Evolutionary conservation across 2,329 filamentous ascomycete species (phyloP), one percentile per base, ranked within the genome.

Genomic region (Diaporthe helianthi): DNA sequence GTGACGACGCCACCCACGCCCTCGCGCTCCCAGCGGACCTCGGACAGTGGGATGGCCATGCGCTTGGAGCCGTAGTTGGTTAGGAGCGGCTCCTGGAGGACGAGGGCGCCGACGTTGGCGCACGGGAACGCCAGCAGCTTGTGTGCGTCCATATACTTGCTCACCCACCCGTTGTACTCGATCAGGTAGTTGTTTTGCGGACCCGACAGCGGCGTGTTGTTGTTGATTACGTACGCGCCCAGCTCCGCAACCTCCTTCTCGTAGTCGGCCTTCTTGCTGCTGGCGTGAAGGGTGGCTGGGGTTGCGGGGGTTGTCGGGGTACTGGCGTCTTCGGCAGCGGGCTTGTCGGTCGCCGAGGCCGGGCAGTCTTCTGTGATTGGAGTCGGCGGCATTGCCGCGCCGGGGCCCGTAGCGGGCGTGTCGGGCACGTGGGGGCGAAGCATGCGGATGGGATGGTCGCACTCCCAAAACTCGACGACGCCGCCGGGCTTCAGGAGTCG

Each of bases 21-120:
- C 76, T 96, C 93, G 64, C 90, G 88, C 83, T 97, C 94, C 94
- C 94, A 97, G 60, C 92, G 89, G 53, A 96, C 85, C 77, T 97
- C 92, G 54, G 92, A 91, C 0, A 97, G 84, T 1, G 94, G 94
- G 31, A 98, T 91, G n/a, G 93, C 95, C 65, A 98, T 84, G 41
- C 95, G 89, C 51, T 92, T 90, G 69, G 88, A 92, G 65, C 89
- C 89, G 36, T 94, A 84, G 47, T 92, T 90, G 61, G 84, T 85
- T 10, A 98, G 83, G 1, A 82, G 81, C 54, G 91, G 86, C 78
- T 97, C 94, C 76, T 95, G 91, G n/a, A 93, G 84, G 53, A 98
- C 86, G 70, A 90, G 84, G n/a, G 94, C 86, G 3, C 90, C 88
- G 51, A 97, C 88, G 38, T 91, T 84, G 6, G 93, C 91, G 78